Percentiles rank a stretch among this genome's conserved stretches.
Evolutionary conservation across 2,329 filamentous ascomycete genomes (phyloP).

Genomic region (Exophiala lecanii-corni): DNA sequence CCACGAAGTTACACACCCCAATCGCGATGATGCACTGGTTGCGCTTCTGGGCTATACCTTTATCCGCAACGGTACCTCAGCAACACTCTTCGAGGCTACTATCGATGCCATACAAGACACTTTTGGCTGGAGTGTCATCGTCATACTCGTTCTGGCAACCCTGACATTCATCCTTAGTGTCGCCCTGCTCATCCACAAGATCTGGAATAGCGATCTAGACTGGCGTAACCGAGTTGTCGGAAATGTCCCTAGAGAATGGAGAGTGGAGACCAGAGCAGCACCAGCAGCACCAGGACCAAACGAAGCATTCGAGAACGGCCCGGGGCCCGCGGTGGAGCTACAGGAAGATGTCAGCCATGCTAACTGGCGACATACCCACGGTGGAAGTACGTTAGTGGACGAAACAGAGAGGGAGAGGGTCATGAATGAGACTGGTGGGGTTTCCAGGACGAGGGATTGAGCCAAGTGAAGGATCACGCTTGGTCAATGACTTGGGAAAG

Average conservation of each 20-base stretch:
- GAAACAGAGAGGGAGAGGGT: no score
- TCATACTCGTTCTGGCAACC: background rate
- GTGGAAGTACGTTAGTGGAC: no score
- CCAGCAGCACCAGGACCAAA: background rate
- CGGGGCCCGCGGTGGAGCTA: background rate
- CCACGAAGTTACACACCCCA: background rate
- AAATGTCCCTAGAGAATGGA: background rate
- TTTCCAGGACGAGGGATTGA: no score
- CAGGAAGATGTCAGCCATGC: no score
- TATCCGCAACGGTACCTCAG: conserved; percentile 2
- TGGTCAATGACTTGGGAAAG: no score
- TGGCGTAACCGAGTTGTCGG: background rate
- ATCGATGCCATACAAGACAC: conserved; percentile 8
- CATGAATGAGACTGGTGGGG: no score
- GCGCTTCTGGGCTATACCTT: conserved; percentile 19
- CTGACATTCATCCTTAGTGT: background rate
- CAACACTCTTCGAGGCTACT: conserved; percentile 5
- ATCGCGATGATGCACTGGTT: conserved; percentile 12
- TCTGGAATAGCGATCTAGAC: conserved; percentile 1
- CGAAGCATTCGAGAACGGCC: background rate
- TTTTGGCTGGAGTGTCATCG: conserved; percentile 8
- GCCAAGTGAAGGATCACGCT: no score
- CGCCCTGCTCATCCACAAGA: background rate
- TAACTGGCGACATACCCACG: no score
- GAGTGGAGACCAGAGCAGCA: background rate